phyloP scores from a whole-genome alignment of 208 protist species.

The Trichomonas vaginalis region DNA sequence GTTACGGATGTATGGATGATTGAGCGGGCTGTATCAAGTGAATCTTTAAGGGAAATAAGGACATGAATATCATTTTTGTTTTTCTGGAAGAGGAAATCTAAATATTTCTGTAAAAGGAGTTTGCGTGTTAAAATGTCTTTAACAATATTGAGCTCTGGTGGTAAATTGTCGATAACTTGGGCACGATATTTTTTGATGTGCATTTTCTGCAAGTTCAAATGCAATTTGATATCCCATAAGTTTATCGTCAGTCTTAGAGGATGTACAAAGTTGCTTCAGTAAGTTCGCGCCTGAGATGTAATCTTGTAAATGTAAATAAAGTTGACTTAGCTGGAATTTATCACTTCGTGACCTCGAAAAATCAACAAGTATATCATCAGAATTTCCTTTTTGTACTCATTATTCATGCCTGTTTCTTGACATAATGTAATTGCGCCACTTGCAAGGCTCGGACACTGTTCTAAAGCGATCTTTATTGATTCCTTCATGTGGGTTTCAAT shows the following conservation, averaged over 20 bases:
- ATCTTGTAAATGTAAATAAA: neutral
- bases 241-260: neutral
- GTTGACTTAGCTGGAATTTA: neutral
- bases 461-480: neutral
- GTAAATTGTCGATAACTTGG: neutral
- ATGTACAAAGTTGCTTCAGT: neutral
- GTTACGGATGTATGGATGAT: neutral
- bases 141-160: neutral
- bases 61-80: neutral
- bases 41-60: neutral
- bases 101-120: neutral
- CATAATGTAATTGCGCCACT: neutral
- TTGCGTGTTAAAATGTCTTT: neutral
- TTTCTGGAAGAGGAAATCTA: neutral
- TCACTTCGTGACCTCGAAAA: neutral
- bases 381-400: neutral
- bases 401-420: neutral
- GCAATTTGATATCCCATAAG: neutral
- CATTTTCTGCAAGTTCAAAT: conserved; percentile 12
- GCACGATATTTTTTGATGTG: neutral
- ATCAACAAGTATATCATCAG: neutral
- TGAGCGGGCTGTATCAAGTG: neutral
- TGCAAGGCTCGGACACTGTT: neutral
- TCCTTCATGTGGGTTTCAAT: neutral
- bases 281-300: neutral